Percentiles rank a stretch among this genome's conserved stretches.
Evolutionary conservation across 805 yeast species (phyloP).

Genomic region (Scheffersomyces stipitis): DNA sequence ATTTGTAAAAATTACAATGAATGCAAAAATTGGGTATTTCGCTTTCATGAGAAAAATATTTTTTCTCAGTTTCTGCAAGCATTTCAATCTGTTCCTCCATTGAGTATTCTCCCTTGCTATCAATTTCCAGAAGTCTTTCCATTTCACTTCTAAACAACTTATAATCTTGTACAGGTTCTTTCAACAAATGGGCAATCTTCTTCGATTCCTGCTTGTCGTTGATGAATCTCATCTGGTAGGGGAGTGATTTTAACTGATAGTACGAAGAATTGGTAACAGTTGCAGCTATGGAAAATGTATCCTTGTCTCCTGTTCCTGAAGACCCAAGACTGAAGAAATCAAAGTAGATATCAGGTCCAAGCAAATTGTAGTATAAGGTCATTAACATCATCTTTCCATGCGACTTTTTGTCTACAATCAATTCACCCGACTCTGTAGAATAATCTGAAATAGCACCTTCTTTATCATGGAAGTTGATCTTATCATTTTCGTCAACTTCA

Average conservation of each 20-base stretch:
- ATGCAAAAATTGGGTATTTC: too few species aligned
- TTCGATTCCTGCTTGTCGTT: too few species aligned
- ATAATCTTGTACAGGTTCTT: not conserved
- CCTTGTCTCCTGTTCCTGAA: constrained; percentile 45
- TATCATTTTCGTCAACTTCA: constrained; percentile 7
- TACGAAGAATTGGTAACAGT: constrained; percentile 36
- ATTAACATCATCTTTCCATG: constrained; percentile 32
- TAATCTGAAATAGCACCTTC: constrained; percentile 17
- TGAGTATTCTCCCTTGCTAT: too few species aligned
- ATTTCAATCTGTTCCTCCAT: too few species aligned
- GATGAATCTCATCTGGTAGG: too few species aligned
- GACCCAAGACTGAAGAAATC: constrained; percentile 41
- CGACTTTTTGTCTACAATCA: constrained; percentile 31
- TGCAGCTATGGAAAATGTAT: constrained; percentile 43
- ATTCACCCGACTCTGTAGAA: constrained; percentile 40
- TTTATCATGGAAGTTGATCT: constrained; percentile 7
- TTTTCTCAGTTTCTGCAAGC: too few species aligned
- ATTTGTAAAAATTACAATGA: too few species aligned
- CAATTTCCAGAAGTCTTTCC: too few species aligned
- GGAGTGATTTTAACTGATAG: constrained; percentile 36
- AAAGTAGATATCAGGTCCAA: constrained; percentile 38
- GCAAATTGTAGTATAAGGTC: constrained; percentile 38
- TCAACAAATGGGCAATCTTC: too few species aligned
- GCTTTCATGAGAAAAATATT: too few species aligned
- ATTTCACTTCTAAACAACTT: too few species aligned